Evolutionary conservation across 768 basidiomycete species (phyloP), one percentile per base, ranked within the genome.

Genomic region (Stropharia rugosoannulata): DNA sequence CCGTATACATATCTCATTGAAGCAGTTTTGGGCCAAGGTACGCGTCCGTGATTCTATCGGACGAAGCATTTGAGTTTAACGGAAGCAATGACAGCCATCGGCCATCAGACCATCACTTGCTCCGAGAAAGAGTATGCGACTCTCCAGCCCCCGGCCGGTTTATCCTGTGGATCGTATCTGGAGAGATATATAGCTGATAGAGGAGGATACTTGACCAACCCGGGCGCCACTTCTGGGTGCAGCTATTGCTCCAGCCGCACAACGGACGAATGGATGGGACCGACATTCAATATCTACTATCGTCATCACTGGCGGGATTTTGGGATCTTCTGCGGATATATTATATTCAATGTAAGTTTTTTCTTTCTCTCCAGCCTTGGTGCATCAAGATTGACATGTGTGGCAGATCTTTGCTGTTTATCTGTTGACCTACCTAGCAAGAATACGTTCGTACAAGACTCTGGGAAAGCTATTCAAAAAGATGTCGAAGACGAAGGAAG

Each of bases 201-300:
- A 4, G 83, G 88, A 0, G 88, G 89, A 3, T 86, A 85, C 63
- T 64, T 91, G 32, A 75, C 74, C 56, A 79, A 89, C 59, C 71
- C 80, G 0, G 62, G 74, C 22, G 80, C 85, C 1, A 77, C 77
- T 0, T 63, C 68, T 5, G 69, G 62, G 9, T 92, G 89, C 66
- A 59, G 73, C 15, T 87, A 82, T 65, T 89, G 88, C 59, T 70
- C 81, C 1, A 74, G 75, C 27, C 60, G 72, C 6, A 78, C 73
- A 2, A 85, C 85, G 4, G 78, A 87, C 61, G 64, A 79, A 47
- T 89, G 82, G 74, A 69, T 90, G 49, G 70, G 62, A 3, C 57
- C 60, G 8, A 72, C 62, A 58, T 88, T 91, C 70, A 86, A 85
- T 60, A 86, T 90, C 32, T 75, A 66, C 44, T 91, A 86, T 43